phyloP scores from a whole-genome alignment of 2,329 filamentous ascomycete species.

The Chaetomiaceae sp. region DNA sequence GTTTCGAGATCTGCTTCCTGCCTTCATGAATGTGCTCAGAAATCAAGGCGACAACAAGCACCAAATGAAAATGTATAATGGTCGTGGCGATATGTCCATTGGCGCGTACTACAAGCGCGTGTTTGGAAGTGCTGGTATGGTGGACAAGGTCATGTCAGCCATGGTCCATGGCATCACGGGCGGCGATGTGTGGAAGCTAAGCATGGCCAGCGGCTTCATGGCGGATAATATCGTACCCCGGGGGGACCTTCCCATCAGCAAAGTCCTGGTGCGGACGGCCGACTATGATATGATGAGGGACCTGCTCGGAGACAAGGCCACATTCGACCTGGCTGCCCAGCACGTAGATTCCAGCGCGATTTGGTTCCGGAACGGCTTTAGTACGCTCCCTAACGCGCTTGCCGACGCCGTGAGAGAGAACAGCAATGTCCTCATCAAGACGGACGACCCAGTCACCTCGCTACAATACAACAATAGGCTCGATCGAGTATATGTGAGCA shows the following conservation, averaged over 20 bases:
- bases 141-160: constrained; percentile 71
- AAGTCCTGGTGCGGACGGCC: neutral
- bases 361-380: constrained; percentile 56
- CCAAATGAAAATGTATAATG: neutral
- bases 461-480: constrained; percentile 37
- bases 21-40: neutral
- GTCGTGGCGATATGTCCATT: constrained; percentile 49
- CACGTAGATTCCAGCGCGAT: constrained; percentile 23
- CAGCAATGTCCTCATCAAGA: constrained; percentile 57
- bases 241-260: neutral
- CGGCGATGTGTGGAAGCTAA: constrained; percentile 78
- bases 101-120: constrained; percentile 58
- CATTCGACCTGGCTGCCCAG: constrained; percentile 7
- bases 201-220: constrained; percentile 60
- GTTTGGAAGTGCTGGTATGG: constrained; percentile 47
- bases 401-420: constrained; percentile 44
- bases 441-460: constrained; percentile 42
- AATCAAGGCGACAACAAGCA: neutral
- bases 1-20: constrained; percentile 32
- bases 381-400: constrained; percentile 54
- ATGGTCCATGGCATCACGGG: constrained; percentile 86
- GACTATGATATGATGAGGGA: constrained; percentile 15
- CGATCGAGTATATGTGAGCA: constrained; percentile 40
- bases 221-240: neutral
- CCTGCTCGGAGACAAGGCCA: constrained; percentile 1